Evolutionary conservation across 495 filamentous ascomycete species (phyloP).

Genomic region (Hypoxylon rickii): DNA sequence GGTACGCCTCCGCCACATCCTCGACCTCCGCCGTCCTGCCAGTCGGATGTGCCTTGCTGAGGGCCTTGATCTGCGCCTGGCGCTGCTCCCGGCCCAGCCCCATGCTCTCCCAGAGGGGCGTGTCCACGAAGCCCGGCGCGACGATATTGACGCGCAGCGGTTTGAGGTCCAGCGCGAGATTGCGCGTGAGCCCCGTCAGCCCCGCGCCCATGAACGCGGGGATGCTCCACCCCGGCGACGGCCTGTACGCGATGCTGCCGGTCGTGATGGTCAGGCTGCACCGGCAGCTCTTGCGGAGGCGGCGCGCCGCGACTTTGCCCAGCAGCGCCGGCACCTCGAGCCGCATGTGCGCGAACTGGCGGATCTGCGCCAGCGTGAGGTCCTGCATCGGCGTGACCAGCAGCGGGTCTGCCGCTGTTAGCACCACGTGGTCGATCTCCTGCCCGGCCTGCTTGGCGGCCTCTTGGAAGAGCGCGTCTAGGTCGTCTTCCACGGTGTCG

Average conservation of each 20-base stretch:
- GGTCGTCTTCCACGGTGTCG: constrained; percentile 47
- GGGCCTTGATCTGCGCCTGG: constrained; percentile 33
- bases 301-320: constrained; percentile 54
- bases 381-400: constrained; percentile 42
- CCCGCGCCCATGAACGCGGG: constrained; percentile 45
- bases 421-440: constrained; percentile 64
- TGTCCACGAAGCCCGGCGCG: constrained; percentile 59
- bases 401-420: constrained; percentile 59
- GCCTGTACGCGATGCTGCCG: constrained; percentile 52
- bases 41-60: constrained; percentile 38
- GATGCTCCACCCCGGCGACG: constrained; percentile 52
- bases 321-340: constrained; percentile 57
- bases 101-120: constrained; percentile 49
- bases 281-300: constrained; percentile 44
- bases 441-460: constrained; percentile 34
- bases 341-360: constrained; percentile 51
- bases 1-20: constrained; percentile 67
- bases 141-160: constrained; percentile 67
- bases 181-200: constrained; percentile 49
- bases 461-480: constrained; percentile 53
- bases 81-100: constrained; percentile 36
- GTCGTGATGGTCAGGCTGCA: constrained; percentile 61
- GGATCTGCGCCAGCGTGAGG: constrained; percentile 45
- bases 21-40: constrained; percentile 54
- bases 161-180: constrained; percentile 60